Conservation (phyloP, 2,329 filamentous ascomycete species). For the Xylaria sp. region DNA sequence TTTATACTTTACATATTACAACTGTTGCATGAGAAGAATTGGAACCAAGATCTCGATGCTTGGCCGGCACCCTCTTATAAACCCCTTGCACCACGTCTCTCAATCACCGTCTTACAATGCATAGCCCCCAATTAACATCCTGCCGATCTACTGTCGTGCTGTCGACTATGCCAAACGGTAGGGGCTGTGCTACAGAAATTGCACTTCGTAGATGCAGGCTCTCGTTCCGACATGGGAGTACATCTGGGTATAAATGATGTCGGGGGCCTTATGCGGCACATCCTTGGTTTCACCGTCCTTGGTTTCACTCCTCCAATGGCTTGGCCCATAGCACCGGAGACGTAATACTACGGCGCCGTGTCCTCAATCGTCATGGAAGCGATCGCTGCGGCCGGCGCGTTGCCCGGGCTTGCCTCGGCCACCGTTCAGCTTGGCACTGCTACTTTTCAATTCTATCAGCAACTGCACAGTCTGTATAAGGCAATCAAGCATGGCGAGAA, state of each 20-base stretch:
- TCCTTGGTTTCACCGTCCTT: not conserved
- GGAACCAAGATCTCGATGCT: not conserved
- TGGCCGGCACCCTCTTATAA: not conserved
- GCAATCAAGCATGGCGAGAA: slow-evolving; percentile 29
- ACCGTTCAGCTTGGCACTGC: slow-evolving; percentile 30
- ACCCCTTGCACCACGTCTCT: not conserved
- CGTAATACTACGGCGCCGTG: no score
- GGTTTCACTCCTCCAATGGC: not conserved
- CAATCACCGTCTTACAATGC: not conserved
- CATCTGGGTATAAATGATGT: not conserved
- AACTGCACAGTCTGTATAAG: slow-evolving; percentile 28
- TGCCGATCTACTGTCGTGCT: not conserved
- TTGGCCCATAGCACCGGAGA: not conserved
- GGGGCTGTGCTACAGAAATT: not conserved
- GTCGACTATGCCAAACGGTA: not conserved
- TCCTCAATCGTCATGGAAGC: slow-evolving; percentile 16
- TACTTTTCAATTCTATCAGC: slow-evolving; percentile 33
- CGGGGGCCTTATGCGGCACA: no score
- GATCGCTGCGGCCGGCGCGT: slow-evolving; percentile 29
- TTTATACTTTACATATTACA: no score
- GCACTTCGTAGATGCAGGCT: not conserved
- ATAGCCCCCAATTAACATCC: not conserved
- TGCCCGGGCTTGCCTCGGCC: slow-evolving; percentile 29
- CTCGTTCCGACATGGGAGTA: not conserved
- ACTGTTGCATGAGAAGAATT: no score